A percentile compares a stretch with the other conserved stretches of the same genome.
Evolutionary conservation across 495 filamentous ascomycete species (phyloP).

Genomic region (Neurospora discreta): DNA sequence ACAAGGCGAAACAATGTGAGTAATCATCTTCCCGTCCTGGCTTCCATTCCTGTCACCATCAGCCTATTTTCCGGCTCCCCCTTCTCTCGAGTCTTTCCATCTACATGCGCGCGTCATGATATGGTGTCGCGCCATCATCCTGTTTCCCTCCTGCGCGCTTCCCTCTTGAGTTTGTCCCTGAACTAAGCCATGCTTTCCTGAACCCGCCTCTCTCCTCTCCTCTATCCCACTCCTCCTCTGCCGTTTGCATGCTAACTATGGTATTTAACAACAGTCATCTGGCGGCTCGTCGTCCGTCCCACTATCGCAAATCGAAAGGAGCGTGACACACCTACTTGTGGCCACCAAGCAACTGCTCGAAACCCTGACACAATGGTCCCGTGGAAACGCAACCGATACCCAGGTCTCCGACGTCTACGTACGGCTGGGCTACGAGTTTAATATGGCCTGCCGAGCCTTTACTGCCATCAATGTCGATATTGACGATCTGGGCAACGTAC

Average conservation of each 20-base stretch:
- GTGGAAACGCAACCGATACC: slow-evolving; percentile 76
- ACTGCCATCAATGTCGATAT: slow-evolving; percentile 93
- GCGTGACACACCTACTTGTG: slow-evolving; percentile 92
- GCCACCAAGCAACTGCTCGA: slow-evolving; percentile 97
- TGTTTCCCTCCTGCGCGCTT: background rate
- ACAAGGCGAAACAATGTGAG: slow-evolving; percentile 42
- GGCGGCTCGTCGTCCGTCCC: slow-evolving; percentile 30
- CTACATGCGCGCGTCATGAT: background rate
- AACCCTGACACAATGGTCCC: slow-evolving; percentile 94
- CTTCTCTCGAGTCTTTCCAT: slow-evolving; percentile 1
- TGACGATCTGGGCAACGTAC: slow-evolving; percentile 84
- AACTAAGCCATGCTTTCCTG: no score
- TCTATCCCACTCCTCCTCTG: background rate
- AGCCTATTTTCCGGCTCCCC: slow-evolving; percentile 1
- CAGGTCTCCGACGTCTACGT: slow-evolving; percentile 98
- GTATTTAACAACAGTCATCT: slow-evolving; percentile 25
- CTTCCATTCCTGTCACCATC: background rate
- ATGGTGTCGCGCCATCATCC: background rate
- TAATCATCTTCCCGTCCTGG: slow-evolving; percentile 13
- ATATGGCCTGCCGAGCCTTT: slow-evolving; percentile 93
- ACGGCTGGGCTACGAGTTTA: slow-evolving; percentile 94
- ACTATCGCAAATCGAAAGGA: slow-evolving; percentile 93
- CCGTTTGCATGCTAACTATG: slow-evolving; percentile 10
- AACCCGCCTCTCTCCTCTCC: no score
- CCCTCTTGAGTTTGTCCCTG: background rate